Percentiles rank a stretch among this genome's conserved stretches.
These are phyloP conservation scores for Calocera cornea DNA, from an alignment of 768 basidiomycete genomes.

Conservation along the genomic window DNA sequence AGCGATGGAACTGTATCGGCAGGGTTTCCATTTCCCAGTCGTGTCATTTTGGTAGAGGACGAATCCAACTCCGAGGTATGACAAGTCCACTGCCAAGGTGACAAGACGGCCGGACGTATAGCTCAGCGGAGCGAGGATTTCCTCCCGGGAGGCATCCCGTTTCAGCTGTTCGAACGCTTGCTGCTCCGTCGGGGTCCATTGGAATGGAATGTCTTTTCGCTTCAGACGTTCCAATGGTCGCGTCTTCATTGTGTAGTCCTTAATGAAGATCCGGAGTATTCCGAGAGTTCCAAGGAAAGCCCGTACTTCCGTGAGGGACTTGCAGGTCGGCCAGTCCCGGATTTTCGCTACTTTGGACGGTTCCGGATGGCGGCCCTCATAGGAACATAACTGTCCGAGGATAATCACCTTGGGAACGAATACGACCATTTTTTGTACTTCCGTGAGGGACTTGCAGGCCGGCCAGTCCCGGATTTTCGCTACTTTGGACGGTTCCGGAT, in stretches of 20 bases:
- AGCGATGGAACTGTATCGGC: conserved; percentile 10
- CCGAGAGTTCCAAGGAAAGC: conserved; percentile 24
- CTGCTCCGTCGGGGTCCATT: conserved; percentile 1
- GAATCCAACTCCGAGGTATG: background rate
- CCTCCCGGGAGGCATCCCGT: background rate
- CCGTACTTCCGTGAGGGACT: conserved; percentile 16
- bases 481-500: conserved; percentile 20
- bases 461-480: conserved; percentile 24
- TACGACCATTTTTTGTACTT: too few species aligned
- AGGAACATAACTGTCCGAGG: too few species aligned
- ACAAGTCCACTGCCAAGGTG: background rate
- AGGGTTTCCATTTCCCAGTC: background rate
- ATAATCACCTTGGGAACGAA: too few species aligned
- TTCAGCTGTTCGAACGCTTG: conserved; percentile 5
- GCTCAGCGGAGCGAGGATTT: background rate
- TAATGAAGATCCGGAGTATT: conserved; percentile 22
- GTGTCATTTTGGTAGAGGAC: background rate
- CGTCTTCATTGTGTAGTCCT: conserved; percentile 16
- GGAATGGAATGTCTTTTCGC: conserved; percentile 1
- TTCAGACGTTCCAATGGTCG: conserved; percentile 14
- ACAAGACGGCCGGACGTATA: background rate
- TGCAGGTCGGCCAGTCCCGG: conserved; percentile 21
- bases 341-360: conserved; percentile 21
- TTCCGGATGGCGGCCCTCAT: too few species aligned
- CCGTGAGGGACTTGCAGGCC: conserved; percentile 12